Evolutionary conservation across 257 asterid species (phyloP), one percentile per base, ranked within the genome.

Genomic region (Solanum rostratum): DNA sequence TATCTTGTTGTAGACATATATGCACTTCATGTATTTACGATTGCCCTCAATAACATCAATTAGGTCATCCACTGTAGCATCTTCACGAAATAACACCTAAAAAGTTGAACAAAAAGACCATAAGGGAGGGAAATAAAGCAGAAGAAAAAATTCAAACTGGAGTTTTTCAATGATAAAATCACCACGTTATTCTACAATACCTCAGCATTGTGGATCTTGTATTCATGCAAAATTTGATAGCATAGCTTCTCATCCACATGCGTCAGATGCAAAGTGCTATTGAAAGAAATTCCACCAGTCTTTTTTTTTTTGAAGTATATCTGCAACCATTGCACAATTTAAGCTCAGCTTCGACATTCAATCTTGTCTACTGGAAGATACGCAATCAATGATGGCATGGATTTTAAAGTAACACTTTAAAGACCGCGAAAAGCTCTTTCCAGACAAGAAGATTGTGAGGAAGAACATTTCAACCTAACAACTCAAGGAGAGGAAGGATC

Each of bases 161-260:
- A 50, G 62, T 27, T 50, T 5, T 16, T 20, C 59, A 78, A 50
- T 50, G 63, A 78, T 27, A 29, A 46, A 15, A 78, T 78, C 82
- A 24, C 18, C 10, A 53, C 5, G 82, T 50, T 65, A 71, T 81
- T 84, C 87, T 80, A 79, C 83, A 71, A 69, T 89, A 97, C 99
- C 98, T 97, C 98, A 55, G 99, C 99, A 90, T 97, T 97, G 94
- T 97, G 99, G 89, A 97, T 95, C 92, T 97, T 97, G 93, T 95
- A 97, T 87, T 97, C 99, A 6, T 97, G 99, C 85, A 97, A 85
- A 81, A 97, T 97, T 86, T 97, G 99, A 92, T 97, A 97, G 92
- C 99, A 97, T 71, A 97, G 97, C 91, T 97, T 97, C 94, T 97
- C 99, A 88, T 97, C 99, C 85, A 97, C 94, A 87, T 88, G 99